Percentiles rank a stretch among this genome's conserved stretches.
Conservation (phyloP, 1,139 yeast genomes). For the Maudiozyma humilis region DNA sequence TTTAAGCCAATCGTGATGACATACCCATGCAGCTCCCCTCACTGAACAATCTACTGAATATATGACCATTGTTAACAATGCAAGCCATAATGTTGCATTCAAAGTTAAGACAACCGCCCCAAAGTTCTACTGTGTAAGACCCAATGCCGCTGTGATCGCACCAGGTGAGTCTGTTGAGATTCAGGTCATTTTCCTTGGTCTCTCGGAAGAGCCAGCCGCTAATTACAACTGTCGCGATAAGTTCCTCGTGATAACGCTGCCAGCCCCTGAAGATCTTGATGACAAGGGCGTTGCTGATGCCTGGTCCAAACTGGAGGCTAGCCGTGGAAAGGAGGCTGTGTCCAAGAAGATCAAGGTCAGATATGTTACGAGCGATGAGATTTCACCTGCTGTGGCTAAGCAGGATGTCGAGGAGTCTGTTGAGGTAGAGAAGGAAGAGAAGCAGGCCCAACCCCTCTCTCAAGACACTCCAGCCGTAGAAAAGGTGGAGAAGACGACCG, state of each 20-base stretch:
- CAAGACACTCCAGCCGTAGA: background rate
- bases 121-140: constrained; percentile 89
- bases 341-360: constrained; percentile 76
- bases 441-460: background rate
- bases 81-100: constrained; percentile 61
- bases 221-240: constrained; percentile 83
- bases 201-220: constrained; percentile 62
- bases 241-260: constrained; percentile 79
- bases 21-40: constrained; percentile 60
- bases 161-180: constrained; percentile 72
- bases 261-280: constrained; percentile 51
- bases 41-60: constrained; percentile 64
- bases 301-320: constrained; percentile 66
- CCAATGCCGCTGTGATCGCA: constrained; percentile 73
- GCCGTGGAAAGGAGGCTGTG: constrained; percentile 49
- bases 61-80: constrained; percentile 59
- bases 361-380: constrained; percentile 35
- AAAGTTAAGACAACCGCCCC: constrained; percentile 99
- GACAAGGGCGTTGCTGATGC: constrained; percentile 54
- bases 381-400: background rate
- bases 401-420: background rate
- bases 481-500: background rate
- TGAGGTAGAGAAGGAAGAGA: background rate
- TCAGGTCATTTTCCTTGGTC: constrained; percentile 78
- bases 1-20: no score